A percentile compares a stretch with the other conserved stretches of the same genome.
Conservation (phyloP, 805 yeast genomes). For the Candida cerambycidarum region DNA sequence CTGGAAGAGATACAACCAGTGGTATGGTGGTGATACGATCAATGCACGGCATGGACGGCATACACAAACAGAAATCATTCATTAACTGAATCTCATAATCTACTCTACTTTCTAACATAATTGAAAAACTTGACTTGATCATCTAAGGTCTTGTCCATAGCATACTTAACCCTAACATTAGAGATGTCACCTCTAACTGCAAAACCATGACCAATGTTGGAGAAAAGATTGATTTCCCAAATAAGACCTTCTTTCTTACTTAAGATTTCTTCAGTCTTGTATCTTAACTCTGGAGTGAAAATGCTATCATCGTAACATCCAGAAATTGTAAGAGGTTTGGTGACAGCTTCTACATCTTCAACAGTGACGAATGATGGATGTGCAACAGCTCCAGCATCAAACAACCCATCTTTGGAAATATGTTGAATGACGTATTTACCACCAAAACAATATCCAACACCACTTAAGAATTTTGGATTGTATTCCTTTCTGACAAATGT, state of each 20-base stretch:
- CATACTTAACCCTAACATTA: conserved; percentile 54
- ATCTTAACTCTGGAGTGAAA: conserved; percentile 66
- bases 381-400: conserved; percentile 62
- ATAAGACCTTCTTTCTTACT: conserved; percentile 39
- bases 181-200: conserved; percentile 73
- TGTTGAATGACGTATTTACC: conserved; percentile 66
- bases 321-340: conserved; percentile 61
- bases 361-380: conserved; percentile 77
- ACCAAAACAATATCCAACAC: conserved; percentile 84
- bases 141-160: conserved; percentile 62
- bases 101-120: not conserved
- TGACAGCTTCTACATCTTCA: conserved; percentile 62
- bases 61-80: no score
- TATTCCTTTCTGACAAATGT: conserved; percentile 40
- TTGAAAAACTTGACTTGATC: conserved; percentile 39
- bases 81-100: no score
- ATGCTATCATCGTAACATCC: conserved; percentile 71
- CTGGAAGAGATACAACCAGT: no score
- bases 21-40: no score
- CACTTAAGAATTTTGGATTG: conserved; percentile 40
- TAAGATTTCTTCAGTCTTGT: conserved; percentile 57
- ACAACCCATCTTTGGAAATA: conserved; percentile 34
- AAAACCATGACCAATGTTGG: conserved; percentile 74
- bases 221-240: conserved; percentile 61
- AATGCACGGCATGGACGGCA: no score